Conservation (phyloP, 1,284 basidiomycete species). For the Lignosus rhinocerotis region DNA sequence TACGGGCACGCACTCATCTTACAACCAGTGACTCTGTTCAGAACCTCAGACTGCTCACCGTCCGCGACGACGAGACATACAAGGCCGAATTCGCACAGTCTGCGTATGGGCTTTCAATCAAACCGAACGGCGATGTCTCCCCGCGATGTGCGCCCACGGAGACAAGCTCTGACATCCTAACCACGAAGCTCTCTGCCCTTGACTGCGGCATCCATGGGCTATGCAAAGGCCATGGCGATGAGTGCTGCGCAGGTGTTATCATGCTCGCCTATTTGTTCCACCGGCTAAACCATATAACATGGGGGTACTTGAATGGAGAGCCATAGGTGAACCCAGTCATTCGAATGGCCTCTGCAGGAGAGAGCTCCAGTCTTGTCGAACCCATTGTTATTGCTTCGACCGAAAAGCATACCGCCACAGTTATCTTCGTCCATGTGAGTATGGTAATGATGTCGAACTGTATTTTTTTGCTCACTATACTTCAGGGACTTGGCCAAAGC, state of each 20-base stretch:
- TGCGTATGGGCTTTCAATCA: neutral
- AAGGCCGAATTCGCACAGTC: neutral
- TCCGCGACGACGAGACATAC: neutral
- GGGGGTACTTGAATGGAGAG: neutral
- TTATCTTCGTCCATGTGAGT: constrained; percentile 41
- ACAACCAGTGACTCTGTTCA: neutral
- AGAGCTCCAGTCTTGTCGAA: neutral
- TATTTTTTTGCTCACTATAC: neutral
- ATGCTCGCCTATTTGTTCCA: constrained; percentile 6
- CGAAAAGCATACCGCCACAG: constrained; percentile 29
- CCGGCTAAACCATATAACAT: constrained; percentile 8
- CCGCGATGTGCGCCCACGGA: constrained; percentile 7
- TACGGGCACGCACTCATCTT: constrained; percentile 5
- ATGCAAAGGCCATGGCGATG: constrained; percentile 25
- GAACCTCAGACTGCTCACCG: neutral
- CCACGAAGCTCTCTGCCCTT: neutral
- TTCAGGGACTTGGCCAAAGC: constrained; percentile 43
- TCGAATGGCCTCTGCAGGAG: constrained; percentile 13
- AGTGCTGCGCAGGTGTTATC: constrained; percentile 20
- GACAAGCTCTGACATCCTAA: neutral
- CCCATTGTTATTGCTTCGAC: constrained; percentile 17
- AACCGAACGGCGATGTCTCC: neutral
- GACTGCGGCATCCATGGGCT: constrained; percentile 26
- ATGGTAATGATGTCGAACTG: neutral
- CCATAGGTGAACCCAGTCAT: constrained; percentile 6